phyloP scores from a whole-genome alignment of 768 basidiomycete genomes.

The Suillus ampliporus region DNA sequence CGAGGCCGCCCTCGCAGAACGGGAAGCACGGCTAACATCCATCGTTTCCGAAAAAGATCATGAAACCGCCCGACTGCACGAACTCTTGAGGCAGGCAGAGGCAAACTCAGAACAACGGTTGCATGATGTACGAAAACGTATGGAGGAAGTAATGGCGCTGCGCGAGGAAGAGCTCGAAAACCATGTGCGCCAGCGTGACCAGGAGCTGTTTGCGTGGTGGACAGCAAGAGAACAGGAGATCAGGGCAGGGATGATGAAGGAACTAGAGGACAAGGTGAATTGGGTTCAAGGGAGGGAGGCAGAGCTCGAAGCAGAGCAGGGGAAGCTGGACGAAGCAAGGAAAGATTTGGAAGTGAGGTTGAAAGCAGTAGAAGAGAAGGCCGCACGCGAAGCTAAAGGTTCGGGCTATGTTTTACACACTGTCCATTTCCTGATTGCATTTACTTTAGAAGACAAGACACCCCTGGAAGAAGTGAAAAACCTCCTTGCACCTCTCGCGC shows the following conservation, averaged over 20 bases:
- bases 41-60: slow-evolving; percentile 61
- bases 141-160: slow-evolving; percentile 72
- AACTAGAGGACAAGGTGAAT: slow-evolving; percentile 46
- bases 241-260: slow-evolving; percentile 50
- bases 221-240: slow-evolving; percentile 54
- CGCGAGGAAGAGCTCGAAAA: slow-evolving; percentile 77
- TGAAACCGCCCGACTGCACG: slow-evolving; percentile 59
- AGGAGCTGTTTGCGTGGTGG: slow-evolving; percentile 68
- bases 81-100: slow-evolving; percentile 45
- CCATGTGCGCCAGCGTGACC: slow-evolving; percentile 67
- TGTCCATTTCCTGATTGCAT: neutral
- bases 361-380: slow-evolving; percentile 47
- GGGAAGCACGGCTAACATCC: slow-evolving; percentile 55
- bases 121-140: slow-evolving; percentile 66
- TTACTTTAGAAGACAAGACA: slow-evolving; percentile 49
- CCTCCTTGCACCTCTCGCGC: slow-evolving; percentile 56
- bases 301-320: slow-evolving; percentile 58
- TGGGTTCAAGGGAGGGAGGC: slow-evolving; percentile 58
- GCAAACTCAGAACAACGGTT: slow-evolving; percentile 51
- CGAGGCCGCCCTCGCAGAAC: slow-evolving; percentile 59
- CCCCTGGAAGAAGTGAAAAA: slow-evolving; percentile 83
- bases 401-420: neutral
- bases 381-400: slow-evolving; percentile 21
- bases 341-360: slow-evolving; percentile 57
- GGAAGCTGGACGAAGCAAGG: slow-evolving; percentile 50